Conservation (phyloP, 129 eudicot genomes). For the Logfia minima region DNA sequence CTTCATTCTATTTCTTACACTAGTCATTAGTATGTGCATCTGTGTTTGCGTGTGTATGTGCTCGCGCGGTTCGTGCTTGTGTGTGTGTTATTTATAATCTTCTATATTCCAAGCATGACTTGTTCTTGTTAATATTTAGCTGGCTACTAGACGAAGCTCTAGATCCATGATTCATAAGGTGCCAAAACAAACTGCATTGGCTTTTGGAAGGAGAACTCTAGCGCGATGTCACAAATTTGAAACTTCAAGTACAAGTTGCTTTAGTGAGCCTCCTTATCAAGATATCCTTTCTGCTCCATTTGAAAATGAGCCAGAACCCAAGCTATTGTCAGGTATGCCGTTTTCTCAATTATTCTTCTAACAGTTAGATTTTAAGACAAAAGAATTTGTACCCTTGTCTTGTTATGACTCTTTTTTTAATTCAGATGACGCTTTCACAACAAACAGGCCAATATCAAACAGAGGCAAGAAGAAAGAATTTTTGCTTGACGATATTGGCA, state of each 20-base stretch:
- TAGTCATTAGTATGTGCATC: not conserved
- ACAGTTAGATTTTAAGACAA: not conserved
- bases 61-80: not conserved
- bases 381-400: not conserved
- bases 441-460: constrained; percentile 60
- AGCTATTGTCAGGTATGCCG: constrained; percentile 34
- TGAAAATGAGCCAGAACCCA: constrained; percentile 37
- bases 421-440: constrained; percentile 57
- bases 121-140: constrained; percentile 23
- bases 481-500: constrained; percentile 56
- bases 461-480: constrained; percentile 76
- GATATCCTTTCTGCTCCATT: constrained; percentile 55
- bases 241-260: constrained; percentile 68
- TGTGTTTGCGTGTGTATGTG: not conserved
- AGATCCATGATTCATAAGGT: constrained; percentile 56
- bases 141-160: constrained; percentile 65
- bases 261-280: constrained; percentile 57
- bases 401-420: not conserved
- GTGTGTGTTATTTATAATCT: not conserved
- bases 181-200: constrained; percentile 67
- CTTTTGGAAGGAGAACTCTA: constrained; percentile 66
- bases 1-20: not conserved
- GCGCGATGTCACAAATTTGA: constrained; percentile 59
- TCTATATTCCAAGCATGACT: not conserved
- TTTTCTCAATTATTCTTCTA: not conserved